Evolutionary conservation across 805 yeast genomes (phyloP), one percentile per base, ranked within the genome.

Genomic region (Millerago galiae): DNA sequence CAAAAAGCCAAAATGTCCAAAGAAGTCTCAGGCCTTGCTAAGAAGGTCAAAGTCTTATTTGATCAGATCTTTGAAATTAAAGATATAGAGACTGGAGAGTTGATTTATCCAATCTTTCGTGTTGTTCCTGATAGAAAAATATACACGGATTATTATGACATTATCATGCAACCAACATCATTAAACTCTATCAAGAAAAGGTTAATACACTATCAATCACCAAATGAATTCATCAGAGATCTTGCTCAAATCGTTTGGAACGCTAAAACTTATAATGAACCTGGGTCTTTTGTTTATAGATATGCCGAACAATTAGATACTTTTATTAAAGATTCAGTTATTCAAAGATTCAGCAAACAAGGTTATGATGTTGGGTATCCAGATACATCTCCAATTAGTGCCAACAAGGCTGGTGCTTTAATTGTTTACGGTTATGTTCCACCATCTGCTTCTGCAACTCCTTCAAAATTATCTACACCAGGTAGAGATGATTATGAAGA

Each of bases 181-280:
- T 74, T 90, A 49, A 79, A 81, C 51, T 79, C 83, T 48, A 75
- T 90, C 44, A 79, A 75, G 44, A 74, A 79, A 50, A 71, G 75
- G 45, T 62, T 85, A 29, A 67, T 71, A 33, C 63, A 61, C 38
- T 90, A 89, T 64, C 59, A 65, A 5, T 68, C 68, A 36, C 77
- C 86, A 1, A 83, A 80, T 52, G 81, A 78, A 35, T 89, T 87
- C 60, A 65, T 90, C 30, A 73, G 68, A 44, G 96, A 90, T 60
- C 59, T 90, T 45, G 87, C 83, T 1, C 95, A 86, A 60, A 83
- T 91, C 40, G 75, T 87, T 1, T 87, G 95, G 89, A 91, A 91
- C 58, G 96, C 97, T 3, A 76, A 86, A 46, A 75, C 81, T 37
- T 91, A 82, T 62, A 91, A 91, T 62, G 79, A 79, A 44, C 80